Conservation (phyloP, 2,329 filamentous ascomycete species). For the Furcasterigmium sp. region DNA sequence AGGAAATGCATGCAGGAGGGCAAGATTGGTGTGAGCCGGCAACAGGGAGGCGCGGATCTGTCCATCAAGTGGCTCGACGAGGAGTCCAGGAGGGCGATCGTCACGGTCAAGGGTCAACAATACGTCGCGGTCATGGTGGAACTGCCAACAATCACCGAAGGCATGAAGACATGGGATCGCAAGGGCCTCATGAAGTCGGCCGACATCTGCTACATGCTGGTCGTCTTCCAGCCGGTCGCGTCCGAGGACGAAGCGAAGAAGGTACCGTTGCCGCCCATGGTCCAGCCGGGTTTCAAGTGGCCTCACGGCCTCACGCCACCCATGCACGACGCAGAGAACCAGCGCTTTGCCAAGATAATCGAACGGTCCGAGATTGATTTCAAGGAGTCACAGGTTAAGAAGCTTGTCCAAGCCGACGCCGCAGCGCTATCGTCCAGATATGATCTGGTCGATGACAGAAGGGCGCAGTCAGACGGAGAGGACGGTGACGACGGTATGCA, state of each 20-base stretch:
- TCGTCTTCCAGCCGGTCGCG: slow-evolving; percentile 65
- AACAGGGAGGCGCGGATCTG: slow-evolving; percentile 69
- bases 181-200: slow-evolving; percentile 84
- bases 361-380: slow-evolving; percentile 80
- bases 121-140: slow-evolving; percentile 80
- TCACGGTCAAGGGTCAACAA: slow-evolving; percentile 62
- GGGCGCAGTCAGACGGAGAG: slow-evolving; percentile 29
- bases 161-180: slow-evolving; percentile 90
- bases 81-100: slow-evolving; percentile 66
- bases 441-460: slow-evolving; percentile 56
- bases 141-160: slow-evolving; percentile 80
- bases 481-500: slow-evolving; percentile 54
- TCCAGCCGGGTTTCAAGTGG: slow-evolving; percentile 67
- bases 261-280: slow-evolving; percentile 65
- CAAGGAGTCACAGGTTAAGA: slow-evolving; percentile 74
- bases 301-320: slow-evolving; percentile 84
- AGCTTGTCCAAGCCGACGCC: slow-evolving; percentile 65
- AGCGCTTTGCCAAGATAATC: slow-evolving; percentile 77
- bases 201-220: slow-evolving; percentile 84
- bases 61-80: slow-evolving; percentile 73
- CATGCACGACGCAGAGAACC: slow-evolving; percentile 78
- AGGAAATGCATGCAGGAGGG: slow-evolving; percentile 69
- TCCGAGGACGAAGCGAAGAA: slow-evolving; percentile 61
- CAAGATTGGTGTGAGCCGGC: slow-evolving; percentile 62
- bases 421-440: slow-evolving; percentile 54